Base-by-base conservation (phyloP, 768 basidiomycete genomes). In the Floccularia luteovirens region DNA sequence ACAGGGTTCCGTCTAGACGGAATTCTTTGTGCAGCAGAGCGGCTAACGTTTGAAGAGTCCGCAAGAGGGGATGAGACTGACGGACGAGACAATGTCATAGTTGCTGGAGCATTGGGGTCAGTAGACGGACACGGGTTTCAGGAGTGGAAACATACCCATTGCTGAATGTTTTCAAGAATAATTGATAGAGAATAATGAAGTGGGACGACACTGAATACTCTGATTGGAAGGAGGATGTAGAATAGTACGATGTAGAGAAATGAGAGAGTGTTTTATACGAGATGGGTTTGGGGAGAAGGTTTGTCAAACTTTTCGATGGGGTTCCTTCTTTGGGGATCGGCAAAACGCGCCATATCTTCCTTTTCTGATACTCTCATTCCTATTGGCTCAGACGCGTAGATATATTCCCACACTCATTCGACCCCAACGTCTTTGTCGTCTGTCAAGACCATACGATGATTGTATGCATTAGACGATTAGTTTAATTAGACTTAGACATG, bases 11-110 rank as follows among this genome's bases (percentile, higher is more conserved):
- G 70, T 48, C 66, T 64, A 31, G 75, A 63, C 2, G 57, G 17
- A 43, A 59, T 40, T 54, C 66, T 56, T 51, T 51, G 55, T 13
- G 59, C 38, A 6, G 60, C 38, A 27, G 61, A 46, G 45, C 49
- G 30, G 49, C 35, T 43, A 36, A 53, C 50, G 41, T 58, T 56
- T 38, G 63, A 47, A 6, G 69, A 48, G 44, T 56, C 63, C 43
- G 81, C 79, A 42, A 82, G 71, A 0, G 84, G 81, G 4, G 82
- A 85, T 3, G 82, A 73, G 35, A 79, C 66, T 46, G 66, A 52
- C 31, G 77, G 75, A 48, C 70, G 66, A 22, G 74, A 63, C 50
- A 73, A 60, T 24, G 72, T 51, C 49, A 77, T 57, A 36, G 69
- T 59, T 24, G 70, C 69, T 68, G 44, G 25, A 25, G 36, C 20